These are phyloP conservation scores for Selenicereus undatus DNA, from an alignment of 148 eudicot species.

Conservation along the genomic window DNA sequence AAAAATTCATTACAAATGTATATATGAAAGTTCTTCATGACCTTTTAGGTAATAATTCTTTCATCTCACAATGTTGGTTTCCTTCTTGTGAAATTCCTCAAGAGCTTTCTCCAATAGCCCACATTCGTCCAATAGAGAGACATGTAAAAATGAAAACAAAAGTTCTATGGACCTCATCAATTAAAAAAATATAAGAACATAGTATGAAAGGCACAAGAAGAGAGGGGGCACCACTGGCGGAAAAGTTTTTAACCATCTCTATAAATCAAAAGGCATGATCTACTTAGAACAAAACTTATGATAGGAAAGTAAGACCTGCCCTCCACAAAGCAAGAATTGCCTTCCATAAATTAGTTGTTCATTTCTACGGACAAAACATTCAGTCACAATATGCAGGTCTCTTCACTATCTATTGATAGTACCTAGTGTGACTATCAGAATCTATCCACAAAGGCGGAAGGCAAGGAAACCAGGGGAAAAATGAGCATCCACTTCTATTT, in stretches of 20 bases:
- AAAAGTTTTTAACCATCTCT: not conserved
- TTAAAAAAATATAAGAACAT: not conserved
- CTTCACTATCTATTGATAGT: too few species aligned
- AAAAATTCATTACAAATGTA: slow-evolving; percentile 14
- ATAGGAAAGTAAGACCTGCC: too few species aligned
- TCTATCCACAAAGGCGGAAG: too few species aligned
- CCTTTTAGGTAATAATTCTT: not conserved
- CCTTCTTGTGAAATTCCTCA: slow-evolving; percentile 77
- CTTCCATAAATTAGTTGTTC: too few species aligned
- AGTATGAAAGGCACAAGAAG: not conserved
- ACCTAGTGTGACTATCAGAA: too few species aligned
- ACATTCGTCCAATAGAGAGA: slow-evolving; percentile 86
- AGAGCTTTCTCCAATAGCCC: slow-evolving; percentile 73
- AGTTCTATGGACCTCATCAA: not conserved
- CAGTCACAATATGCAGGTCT: too few species aligned
- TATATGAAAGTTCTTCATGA: not conserved
- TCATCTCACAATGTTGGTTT: slow-evolving; percentile 68
- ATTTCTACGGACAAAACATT: too few species aligned
- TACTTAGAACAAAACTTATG: too few species aligned
- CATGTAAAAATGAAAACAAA: slow-evolving; percentile 34
- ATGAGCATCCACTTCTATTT: too few species aligned
- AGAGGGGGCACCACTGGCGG: not conserved
- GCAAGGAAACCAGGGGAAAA: too few species aligned
- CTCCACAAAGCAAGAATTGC: too few species aligned
- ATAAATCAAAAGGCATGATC: not conserved